Evolutionary conservation across 495 filamentous ascomycete genomes (phyloP).

Genomic region (Aspergillus kassunensis): DNA sequence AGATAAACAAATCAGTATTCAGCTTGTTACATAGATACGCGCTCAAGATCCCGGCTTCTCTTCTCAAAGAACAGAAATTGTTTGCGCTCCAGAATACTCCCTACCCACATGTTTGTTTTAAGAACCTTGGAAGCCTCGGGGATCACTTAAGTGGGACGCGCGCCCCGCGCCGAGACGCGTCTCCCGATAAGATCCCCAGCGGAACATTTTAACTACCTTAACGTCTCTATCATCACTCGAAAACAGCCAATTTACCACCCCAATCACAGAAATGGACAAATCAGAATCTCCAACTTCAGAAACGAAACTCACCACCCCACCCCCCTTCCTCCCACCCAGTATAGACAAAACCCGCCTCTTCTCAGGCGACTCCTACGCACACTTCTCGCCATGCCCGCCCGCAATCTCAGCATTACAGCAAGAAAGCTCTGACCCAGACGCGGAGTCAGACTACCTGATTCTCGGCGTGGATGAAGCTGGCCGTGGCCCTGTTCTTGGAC

Average conservation of each 20-base stretch:
- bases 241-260: background rate
- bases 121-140: too few species aligned
- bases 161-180: background rate
- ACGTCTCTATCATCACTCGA: background rate
- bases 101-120: too few species aligned
- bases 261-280: background rate
- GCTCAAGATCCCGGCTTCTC: too few species aligned
- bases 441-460: slow-evolving; percentile 38
- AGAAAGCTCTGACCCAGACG: background rate
- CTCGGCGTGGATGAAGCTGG: slow-evolving; percentile 96
- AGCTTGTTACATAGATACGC: too few species aligned
- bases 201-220: background rate
- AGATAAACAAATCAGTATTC: too few species aligned
- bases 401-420: slow-evolving; percentile 30
- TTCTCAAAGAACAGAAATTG: too few species aligned
- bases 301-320: slow-evolving; percentile 34
- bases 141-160: background rate
- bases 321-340: slow-evolving; percentile 71
- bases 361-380: slow-evolving; percentile 73
- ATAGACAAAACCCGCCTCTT: slow-evolving; percentile 60
- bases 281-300: background rate
- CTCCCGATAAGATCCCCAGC: too few species aligned
- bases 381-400: slow-evolving; percentile 70
- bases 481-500: slow-evolving; percentile 88
- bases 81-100: too few species aligned